A percentile compares a stretch with the other conserved stretches of the same genome.
phyloP scores from a whole-genome alignment of 352 stramenopile genomes.

The Elongisporangium anandrum region DNA sequence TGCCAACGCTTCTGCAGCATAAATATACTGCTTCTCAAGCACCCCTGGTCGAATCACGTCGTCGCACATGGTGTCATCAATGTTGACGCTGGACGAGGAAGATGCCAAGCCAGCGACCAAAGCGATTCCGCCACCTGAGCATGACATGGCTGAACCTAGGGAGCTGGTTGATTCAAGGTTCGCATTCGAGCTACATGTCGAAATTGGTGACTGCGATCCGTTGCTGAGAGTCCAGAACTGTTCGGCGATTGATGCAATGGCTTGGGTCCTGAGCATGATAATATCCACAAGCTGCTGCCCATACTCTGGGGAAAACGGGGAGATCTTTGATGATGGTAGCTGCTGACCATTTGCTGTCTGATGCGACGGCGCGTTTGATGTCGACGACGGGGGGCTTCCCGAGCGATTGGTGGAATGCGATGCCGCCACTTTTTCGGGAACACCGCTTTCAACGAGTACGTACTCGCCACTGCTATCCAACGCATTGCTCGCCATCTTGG shows the following conservation, averaged over 20 bases:
- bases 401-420: too few species aligned
- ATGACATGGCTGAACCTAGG: constrained; percentile 47
- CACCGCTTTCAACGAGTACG: constrained; percentile 46
- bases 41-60: constrained; percentile 21
- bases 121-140: constrained; percentile 24
- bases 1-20: constrained; percentile 49
- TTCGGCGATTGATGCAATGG: constrained; percentile 59
- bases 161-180: constrained; percentile 60
- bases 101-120: constrained; percentile 20
- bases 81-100: constrained; percentile 8
- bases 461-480: constrained; percentile 66
- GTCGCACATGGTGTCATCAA: constrained; percentile 24
- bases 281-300: constrained; percentile 66
- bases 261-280: constrained; percentile 51
- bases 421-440: constrained; percentile 18
- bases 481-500: constrained; percentile 16
- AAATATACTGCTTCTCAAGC: constrained; percentile 52
- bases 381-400: too few species aligned
- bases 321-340: background rate
- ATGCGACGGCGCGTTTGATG: too few species aligned
- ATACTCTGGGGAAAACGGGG: constrained; percentile 34
- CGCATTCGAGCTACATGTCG: constrained; percentile 15
- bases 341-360: constrained; percentile 5
- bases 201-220: constrained; percentile 12
- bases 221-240: constrained; percentile 51